Percentiles rank a stretch among this genome's conserved stretches.
Conservation (phyloP, 768 basidiomycete species). For the Boletus rubescentipes region DNA sequence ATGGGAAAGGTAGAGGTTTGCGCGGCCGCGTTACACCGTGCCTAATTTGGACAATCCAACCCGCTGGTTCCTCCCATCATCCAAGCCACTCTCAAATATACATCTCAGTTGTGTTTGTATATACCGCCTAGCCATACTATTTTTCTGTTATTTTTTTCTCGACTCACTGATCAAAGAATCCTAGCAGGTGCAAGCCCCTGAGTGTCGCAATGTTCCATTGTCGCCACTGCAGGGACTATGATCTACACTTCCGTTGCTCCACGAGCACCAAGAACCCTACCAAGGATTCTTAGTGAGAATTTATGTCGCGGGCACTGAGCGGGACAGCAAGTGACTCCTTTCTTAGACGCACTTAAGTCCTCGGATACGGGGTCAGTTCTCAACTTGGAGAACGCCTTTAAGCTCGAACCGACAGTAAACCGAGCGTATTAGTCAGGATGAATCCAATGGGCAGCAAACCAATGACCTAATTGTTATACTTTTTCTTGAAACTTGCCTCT, state of each 20-base stretch:
- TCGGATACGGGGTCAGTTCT: background rate
- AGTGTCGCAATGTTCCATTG: too few relatives aligned
- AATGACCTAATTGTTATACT: background rate
- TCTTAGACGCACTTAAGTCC: too few relatives aligned
- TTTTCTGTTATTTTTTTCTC: too few relatives aligned
- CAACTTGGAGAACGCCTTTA: background rate
- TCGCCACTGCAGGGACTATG: background rate
- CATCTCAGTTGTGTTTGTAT: background rate
- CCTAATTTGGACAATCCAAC: constrained; percentile 12
- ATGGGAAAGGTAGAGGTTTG: constrained; percentile 11
- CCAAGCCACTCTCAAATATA: background rate
- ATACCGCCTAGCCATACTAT: background rate
- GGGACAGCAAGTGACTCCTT: too few relatives aligned
- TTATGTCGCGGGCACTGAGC: background rate
- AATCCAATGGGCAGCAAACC: background rate
- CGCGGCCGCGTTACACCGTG: background rate
- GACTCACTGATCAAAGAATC: too few relatives aligned
- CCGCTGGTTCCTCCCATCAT: too few relatives aligned
- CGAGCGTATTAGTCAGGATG: background rate
- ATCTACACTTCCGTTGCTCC: background rate
- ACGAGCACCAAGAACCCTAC: background rate
- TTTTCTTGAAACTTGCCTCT: background rate
- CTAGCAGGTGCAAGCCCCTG: too few relatives aligned
- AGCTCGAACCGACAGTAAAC: too few relatives aligned
- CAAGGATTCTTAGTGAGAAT: background rate